Evolutionary conservation across 495 filamentous ascomycete species (phyloP).

Genomic region (Cetradonia linearis): DNA sequence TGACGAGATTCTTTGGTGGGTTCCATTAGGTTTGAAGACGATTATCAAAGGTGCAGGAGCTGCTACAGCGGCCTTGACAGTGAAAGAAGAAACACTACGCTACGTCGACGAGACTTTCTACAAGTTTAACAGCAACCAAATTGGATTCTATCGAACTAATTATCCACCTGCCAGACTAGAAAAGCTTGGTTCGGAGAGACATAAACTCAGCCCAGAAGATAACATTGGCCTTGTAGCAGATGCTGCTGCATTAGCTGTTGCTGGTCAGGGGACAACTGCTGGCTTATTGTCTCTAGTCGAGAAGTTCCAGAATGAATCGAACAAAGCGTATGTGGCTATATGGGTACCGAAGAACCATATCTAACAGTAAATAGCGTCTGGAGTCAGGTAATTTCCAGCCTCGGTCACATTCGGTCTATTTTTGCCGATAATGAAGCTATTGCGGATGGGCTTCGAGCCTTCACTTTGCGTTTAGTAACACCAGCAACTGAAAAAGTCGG

Average conservation of each 20-base stretch:
- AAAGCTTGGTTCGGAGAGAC: slow-evolving; percentile 63
- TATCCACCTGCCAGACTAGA: slow-evolving; percentile 70
- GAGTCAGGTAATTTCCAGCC: slow-evolving; percentile 63
- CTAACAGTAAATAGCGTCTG: slow-evolving; percentile 51
- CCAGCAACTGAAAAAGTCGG: slow-evolving; percentile 67
- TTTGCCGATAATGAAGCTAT: slow-evolving; percentile 50
- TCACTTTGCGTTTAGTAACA: slow-evolving; percentile 58
- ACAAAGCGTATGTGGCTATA: slow-evolving; percentile 48
- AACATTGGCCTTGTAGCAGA: slow-evolving; percentile 86
- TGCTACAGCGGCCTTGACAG: slow-evolving; percentile 52
- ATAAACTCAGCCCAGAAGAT: slow-evolving; percentile 69
- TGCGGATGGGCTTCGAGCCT: slow-evolving; percentile 59
- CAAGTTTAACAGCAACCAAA: slow-evolving; percentile 79
- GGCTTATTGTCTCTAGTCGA: slow-evolving; percentile 71
- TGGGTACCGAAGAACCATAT: slow-evolving; percentile 5
- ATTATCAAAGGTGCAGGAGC: slow-evolving; percentile 36
- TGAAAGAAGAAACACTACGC: slow-evolving; percentile 61
- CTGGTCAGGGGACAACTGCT: slow-evolving; percentile 70
- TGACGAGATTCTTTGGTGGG: slow-evolving; percentile 60
- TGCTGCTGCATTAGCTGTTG: slow-evolving; percentile 77
- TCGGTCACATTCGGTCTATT: slow-evolving; percentile 54
- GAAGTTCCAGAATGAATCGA: slow-evolving; percentile 67
- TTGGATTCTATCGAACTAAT: slow-evolving; percentile 88
- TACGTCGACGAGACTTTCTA: slow-evolving; percentile 71
- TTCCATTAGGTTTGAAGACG: slow-evolving; percentile 50